phyloP scores from a whole-genome alignment of 805 yeast genomes.

The Clavispora carvajalis region DNA sequence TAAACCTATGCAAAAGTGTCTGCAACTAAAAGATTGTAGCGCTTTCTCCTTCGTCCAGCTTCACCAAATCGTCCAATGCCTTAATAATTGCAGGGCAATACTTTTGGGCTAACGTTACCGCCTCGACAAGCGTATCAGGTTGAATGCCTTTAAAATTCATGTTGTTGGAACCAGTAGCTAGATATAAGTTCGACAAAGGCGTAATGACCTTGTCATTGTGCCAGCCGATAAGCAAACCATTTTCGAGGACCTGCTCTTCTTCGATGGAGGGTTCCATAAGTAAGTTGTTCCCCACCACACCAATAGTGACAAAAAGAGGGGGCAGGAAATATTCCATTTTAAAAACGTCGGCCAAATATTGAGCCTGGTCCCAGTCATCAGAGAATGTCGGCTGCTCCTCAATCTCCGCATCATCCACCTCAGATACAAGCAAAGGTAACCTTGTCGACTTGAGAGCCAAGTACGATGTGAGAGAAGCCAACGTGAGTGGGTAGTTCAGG shows the following conservation, averaged over 20 bases:
- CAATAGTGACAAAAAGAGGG: constrained; percentile 72
- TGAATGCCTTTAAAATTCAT: constrained; percentile 51
- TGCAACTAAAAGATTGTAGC: constrained; percentile 13
- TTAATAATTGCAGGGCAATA: constrained; percentile 59
- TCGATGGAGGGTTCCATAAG: constrained; percentile 83
- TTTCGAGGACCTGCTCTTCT: constrained; percentile 84
- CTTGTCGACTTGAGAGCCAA: constrained; percentile 75
- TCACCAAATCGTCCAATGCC: constrained; percentile 49
- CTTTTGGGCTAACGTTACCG: constrained; percentile 52
- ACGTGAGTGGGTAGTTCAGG: constrained; percentile 73
- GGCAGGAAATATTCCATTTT: constrained; percentile 45
- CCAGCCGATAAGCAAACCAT: constrained; percentile 74
- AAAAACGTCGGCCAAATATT: constrained; percentile 35
- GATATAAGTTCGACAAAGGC: constrained; percentile 66
- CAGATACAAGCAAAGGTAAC: constrained; percentile 67
- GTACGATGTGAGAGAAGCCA: constrained; percentile 74
- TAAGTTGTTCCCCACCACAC: constrained; percentile 63
- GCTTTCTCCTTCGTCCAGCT: constrained; percentile 27
- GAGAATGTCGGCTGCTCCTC: constrained; percentile 90
- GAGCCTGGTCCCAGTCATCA: constrained; percentile 74
- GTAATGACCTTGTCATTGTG: constrained; percentile 61
- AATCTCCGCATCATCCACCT: constrained; percentile 57
- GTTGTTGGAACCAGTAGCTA: constrained; percentile 46
- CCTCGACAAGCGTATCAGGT: constrained; percentile 42
- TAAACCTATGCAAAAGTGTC: neutral